Evolutionary conservation across 148 eudicot genomes (phyloP), one percentile per base, ranked within the genome.

Genomic region (Mesembryanthemum crystallinum): DNA sequence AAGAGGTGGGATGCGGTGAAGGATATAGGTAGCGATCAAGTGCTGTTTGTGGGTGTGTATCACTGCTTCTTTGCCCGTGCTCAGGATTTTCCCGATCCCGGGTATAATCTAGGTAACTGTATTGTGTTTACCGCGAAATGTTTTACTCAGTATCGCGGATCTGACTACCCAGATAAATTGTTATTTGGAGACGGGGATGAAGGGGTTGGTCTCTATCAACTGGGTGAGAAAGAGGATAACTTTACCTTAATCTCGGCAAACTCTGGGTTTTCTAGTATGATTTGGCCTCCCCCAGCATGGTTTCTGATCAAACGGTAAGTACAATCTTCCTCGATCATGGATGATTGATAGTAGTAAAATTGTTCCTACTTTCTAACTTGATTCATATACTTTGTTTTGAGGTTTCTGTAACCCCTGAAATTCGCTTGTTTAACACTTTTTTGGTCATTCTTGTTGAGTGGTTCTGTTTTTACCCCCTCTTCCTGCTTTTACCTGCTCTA

Each of bases 231-330:
- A 55, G 76, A 75, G 28, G 72, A 72, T 72, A 65, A 78, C 76
- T 65, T 78, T 17, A 23, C 24, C 1, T 52, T 64, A 6, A 14
- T 70, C 17, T 64, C 57, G 0, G 25, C 30, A 5, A 69, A 35
- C 35, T 59, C 69, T 77, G 74, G 32, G 11, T 78, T 72, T 64
- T 73, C 81, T 15, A 24, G 20, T 21, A 15, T 27, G 18, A 64
- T 78, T 20, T 72, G 76, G 81, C 81, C 71, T 18, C 72, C 72
- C 54, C 76, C 81, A 1, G 18, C 64, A 35, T 72, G 76, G 71
- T 72, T 78, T 72, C 37, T 12, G 7, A 54, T 54, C 23, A 35
- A 52, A 75, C 27, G 76, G 76, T 71, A 63, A 37, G 32, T 21
- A 64, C 4, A 5, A 0, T 2, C 5, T 39, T 39, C 43, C 5